Base-by-base conservation (phyloP, 176 grass and related monocot species). In the Ampelocalamus luodianensis region DNA sequence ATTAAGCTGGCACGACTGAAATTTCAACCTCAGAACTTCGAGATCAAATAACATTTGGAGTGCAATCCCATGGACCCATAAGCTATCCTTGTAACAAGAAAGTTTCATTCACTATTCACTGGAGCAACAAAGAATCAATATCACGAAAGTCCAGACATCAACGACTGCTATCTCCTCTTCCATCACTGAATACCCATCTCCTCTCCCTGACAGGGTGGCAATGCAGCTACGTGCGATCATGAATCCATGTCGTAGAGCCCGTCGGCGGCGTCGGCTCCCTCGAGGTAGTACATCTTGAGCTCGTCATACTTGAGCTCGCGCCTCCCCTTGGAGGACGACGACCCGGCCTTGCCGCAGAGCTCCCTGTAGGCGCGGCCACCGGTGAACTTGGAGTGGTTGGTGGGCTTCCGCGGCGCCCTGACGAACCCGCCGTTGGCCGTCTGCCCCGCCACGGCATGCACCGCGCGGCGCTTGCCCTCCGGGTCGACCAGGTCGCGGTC, bases 381-480 rank as follows among this genome's bases (percentile, higher is more conserved):
- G 74, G 58, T 46, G 75, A 34, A 50, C 68, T 80, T 89, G 48
- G 87, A 89, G 67, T 89, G 87, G 81, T 89, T 84, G 46, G 81
- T 89, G n/a, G 87, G 87, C 81, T 22, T 89, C 11, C 81, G 44
- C 24, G 81, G 38, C 59, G 59, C 87, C 82, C 38, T 49, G 4
- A 89, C 17, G 82, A 79, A 84, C 2, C 81, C 81, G 45, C 81
- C 87, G 66, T 84, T 84, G 74, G 58, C 75, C 26, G 7, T 8
- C 8, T 46, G 50, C 22, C n/a, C 44, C 17, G 46, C 68, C 0
- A 85, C 87, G 10, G 17, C 39, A 60, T 72, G 75, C 68, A 74
- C 87, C 46, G 60, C 76, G 10, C 82, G 82, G 48, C 8, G 20
- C 68, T 80, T 85, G 69, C 39, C 60, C 16, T 85, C 49, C 6